Evolutionary conservation across 1,284 basidiomycete species (phyloP).

Genomic region (Chondrostereum purpureum): DNA sequence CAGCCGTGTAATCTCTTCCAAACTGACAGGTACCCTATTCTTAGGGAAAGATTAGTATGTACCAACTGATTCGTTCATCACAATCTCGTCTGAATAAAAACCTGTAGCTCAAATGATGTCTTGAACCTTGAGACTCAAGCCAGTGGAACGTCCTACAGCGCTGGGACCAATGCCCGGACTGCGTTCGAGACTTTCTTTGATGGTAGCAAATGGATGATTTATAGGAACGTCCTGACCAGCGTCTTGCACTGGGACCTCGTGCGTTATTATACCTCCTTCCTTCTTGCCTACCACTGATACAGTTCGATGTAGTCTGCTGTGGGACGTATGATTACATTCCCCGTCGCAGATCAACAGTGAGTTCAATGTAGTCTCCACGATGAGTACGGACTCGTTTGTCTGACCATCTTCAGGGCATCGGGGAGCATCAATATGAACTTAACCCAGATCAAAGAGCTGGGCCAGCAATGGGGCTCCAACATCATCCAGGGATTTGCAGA

Average conservation of each 20-base stretch:
- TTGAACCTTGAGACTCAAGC: conserved; percentile 45
- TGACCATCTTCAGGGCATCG: conserved; percentile 14
- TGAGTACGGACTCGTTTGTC: neutral
- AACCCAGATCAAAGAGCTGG: conserved; percentile 44
- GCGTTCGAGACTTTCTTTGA: conserved; percentile 47
- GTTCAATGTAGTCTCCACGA: conserved; percentile 15
- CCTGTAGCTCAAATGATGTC: conserved; percentile 41
- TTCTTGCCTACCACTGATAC: neutral
- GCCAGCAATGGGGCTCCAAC: conserved; percentile 41
- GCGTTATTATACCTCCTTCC: conserved; percentile 17
- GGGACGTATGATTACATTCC: conserved; percentile 58
- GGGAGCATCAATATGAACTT: conserved; percentile 52
- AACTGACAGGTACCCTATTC: neutral
- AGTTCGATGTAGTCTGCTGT: conserved; percentile 39
- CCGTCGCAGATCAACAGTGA: conserved; percentile 52
- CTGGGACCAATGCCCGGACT: conserved; percentile 27
- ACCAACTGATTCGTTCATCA: neutral
- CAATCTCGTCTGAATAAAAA: neutral
- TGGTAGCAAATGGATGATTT: conserved; percentile 62
- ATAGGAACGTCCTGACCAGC: conserved; percentile 45
- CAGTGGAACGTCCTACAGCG: conserved; percentile 47
- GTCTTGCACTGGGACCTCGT: conserved; percentile 65
- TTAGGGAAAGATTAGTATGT: conserved; percentile 12
- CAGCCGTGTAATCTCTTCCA: neutral
- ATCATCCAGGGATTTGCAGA: conserved; percentile 35